phyloP scores from a whole-genome alignment of 2,329 filamentous ascomycete genomes.

The Botrytis tulipae region DNA sequence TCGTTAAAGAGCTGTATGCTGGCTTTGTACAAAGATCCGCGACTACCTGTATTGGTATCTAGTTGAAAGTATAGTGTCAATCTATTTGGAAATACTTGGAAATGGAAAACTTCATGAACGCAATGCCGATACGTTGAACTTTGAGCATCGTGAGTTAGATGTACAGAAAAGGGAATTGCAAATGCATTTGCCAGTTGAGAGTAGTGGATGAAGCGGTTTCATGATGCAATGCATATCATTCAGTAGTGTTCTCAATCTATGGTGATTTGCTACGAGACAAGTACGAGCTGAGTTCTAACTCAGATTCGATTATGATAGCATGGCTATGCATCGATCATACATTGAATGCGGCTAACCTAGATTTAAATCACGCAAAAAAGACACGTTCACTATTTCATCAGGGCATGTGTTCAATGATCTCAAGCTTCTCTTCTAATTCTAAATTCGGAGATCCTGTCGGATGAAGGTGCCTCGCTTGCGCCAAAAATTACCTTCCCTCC shows the following conservation, averaged over 20 bases:
- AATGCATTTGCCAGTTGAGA: not conserved
- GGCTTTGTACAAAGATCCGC: not conserved
- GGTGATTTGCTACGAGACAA: not conserved
- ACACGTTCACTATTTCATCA: not conserved
- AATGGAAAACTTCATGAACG: not conserved
- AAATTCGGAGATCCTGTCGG: not conserved
- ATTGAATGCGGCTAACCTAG: not conserved
- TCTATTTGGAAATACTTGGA: not conserved
- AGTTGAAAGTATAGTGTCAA: not conserved
- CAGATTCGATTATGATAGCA: not conserved
- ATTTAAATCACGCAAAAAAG: not conserved
- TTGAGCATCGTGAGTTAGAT: not conserved
- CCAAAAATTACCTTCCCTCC: not conserved
- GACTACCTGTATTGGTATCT: not conserved
- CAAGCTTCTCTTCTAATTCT: not conserved
- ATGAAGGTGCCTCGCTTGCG: not conserved
- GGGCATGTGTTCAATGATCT: rapidly evolving
- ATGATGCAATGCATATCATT: not conserved
- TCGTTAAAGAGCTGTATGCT: not conserved
- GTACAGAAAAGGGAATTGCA: not conserved
- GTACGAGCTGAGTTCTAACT: no score
- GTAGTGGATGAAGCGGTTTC: no score
- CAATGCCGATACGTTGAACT: not conserved
- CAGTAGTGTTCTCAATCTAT: not conserved
- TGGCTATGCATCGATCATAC: not conserved